Percentiles rank a stretch among this genome's conserved stretches.
These are phyloP conservation scores for Glonium stellatum DNA, from an alignment of 495 filamentous ascomycete genomes.

Conservation along the genomic window DNA sequence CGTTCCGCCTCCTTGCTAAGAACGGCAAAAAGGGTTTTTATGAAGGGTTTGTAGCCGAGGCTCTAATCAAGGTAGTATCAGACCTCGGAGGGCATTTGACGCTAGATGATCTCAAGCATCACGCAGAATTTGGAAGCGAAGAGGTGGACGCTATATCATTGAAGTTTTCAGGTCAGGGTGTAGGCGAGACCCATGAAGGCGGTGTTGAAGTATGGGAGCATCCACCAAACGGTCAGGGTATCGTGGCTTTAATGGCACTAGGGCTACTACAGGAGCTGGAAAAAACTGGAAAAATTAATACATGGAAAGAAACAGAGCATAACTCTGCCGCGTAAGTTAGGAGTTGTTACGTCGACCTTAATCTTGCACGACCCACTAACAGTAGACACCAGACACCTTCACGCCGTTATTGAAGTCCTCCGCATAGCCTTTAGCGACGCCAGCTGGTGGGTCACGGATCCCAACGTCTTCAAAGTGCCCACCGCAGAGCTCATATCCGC, in stretches of 20 bases:
- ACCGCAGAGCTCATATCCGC: conserved; percentile 52
- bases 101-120: conserved; percentile 70
- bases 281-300: conserved; percentile 59
- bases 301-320: conserved; percentile 61
- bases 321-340: conserved; percentile 49
- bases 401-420: conserved; percentile 81
- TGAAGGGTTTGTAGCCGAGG: conserved; percentile 70
- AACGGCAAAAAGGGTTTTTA: conserved; percentile 92
- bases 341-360: no score
- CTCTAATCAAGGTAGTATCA: conserved; percentile 67
- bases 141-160: conserved; percentile 74
- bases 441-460: conserved; percentile 83
- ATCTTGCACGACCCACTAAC: not conserved
- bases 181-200: conserved; percentile 42
- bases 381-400: conserved; percentile 55
- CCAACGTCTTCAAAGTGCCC: conserved; percentile 60
- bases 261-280: conserved; percentile 85
- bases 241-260: conserved; percentile 88
- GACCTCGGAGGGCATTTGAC: conserved; percentile 72
- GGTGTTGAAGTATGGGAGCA: conserved; percentile 86
- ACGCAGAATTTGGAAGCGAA: conserved; percentile 68
- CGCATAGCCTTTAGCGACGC: conserved; percentile 91
- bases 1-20: conserved; percentile 70
- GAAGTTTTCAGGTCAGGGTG: conserved; percentile 63
- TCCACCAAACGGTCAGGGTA: conserved; percentile 94